These are phyloP conservation scores for Trichoderma parareesei DNA, from an alignment of 495 filamentous ascomycete genomes.

Conservation along the genomic window DNA sequence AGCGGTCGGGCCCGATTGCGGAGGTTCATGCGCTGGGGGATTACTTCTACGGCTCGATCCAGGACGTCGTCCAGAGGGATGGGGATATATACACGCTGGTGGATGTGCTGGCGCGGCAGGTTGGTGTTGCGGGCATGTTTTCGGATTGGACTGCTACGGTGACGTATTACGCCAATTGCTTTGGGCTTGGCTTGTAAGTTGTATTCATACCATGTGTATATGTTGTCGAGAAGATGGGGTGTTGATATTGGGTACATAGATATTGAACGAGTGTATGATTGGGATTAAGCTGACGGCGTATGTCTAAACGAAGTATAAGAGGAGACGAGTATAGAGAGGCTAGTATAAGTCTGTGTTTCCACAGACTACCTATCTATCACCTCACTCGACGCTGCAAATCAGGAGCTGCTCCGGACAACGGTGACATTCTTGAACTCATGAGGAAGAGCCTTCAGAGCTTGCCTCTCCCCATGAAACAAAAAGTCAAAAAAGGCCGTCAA, in stretches of 20 bases:
- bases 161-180: slow-evolving; percentile 56
- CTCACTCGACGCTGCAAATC: neutral
- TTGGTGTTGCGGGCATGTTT: slow-evolving; percentile 49
- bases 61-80: slow-evolving; percentile 43
- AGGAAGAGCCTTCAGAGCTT: neutral
- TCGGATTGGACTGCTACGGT: slow-evolving; percentile 55
- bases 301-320: too few relatives aligned
- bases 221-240: neutral
- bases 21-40: slow-evolving; percentile 29
- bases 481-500: neutral
- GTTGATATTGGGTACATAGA: neutral
- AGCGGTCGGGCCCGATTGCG: slow-evolving; percentile 47
- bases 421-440: neutral
- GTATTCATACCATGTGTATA: neutral
- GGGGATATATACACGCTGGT: slow-evolving; percentile 51
- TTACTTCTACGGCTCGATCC: slow-evolving; percentile 50
- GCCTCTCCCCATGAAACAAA: neutral
- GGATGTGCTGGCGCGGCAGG: slow-evolving; percentile 48
- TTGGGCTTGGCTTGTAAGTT: slow-evolving; percentile 23
- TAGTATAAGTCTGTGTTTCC: neutral
- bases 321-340: too few relatives aligned
- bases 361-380: too few relatives aligned
- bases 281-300: too few relatives aligned
- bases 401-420: neutral
- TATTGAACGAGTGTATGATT: neutral